Evolutionary conservation across 768 basidiomycete genomes (phyloP).

Genomic region (Lactarius pseudohatsudake): DNA sequence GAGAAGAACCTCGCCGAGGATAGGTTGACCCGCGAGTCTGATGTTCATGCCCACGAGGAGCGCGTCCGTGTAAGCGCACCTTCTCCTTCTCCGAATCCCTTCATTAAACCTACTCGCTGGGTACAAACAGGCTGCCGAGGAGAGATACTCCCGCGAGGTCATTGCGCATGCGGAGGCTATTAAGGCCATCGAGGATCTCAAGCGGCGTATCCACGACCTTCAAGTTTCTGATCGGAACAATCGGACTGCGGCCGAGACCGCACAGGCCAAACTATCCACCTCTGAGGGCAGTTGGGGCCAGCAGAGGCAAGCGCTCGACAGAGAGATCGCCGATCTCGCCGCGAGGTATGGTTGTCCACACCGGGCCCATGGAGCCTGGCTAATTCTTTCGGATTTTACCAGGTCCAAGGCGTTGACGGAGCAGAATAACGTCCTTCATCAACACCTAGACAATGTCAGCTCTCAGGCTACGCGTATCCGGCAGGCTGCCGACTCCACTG

Average conservation of each 20-base stretch:
- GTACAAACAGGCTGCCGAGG: conserved; percentile 63
- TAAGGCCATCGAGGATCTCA: conserved; percentile 64
- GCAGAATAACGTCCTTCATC: conserved; percentile 76
- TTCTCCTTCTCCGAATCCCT: not conserved
- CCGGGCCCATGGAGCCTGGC: not conserved
- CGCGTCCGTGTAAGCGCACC: conserved; percentile 56
- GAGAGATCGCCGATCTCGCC: conserved; percentile 72
- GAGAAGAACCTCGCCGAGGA: conserved; percentile 67
- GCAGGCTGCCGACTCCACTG: conserved; percentile 57
- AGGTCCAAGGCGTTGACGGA: conserved; percentile 73
- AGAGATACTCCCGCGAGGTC: conserved; percentile 79
- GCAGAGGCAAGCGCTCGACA: conserved; percentile 74
- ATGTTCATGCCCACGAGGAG: conserved; percentile 65
- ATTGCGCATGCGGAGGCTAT: conserved; percentile 83
- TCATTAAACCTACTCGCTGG: conserved; percentile 9
- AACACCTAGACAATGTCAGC: conserved; percentile 82
- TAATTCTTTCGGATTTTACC: not conserved
- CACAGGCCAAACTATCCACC: conserved; percentile 64
- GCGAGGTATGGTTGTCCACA: conserved; percentile 49
- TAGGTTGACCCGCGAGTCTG: conserved; percentile 60
- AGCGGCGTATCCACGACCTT: conserved; percentile 55
- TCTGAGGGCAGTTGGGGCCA: conserved; percentile 81
- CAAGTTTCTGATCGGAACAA: conserved; percentile 59
- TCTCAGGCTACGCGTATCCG: conserved; percentile 80
- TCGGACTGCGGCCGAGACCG: conserved; percentile 65